A percentile compares a stretch with the other conserved stretches of the same genome.
Conservation (phyloP, 2,329 filamentous ascomycete genomes). For the Colletotrichum horii region DNA sequence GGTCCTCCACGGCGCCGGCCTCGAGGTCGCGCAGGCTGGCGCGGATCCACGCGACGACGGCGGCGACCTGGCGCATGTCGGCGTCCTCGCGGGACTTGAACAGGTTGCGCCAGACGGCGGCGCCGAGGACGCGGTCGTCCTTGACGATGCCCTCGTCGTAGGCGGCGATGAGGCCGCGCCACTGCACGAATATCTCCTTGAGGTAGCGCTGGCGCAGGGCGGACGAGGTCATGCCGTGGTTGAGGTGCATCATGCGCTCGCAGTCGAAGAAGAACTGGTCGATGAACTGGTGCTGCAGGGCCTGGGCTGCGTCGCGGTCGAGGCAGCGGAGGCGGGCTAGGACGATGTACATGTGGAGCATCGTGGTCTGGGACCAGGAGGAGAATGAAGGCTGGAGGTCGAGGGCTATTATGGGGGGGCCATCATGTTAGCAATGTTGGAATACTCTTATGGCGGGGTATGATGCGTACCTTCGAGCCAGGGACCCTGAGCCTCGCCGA, state of each 20-base stretch:
- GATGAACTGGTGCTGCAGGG: constrained; percentile 88
- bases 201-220: constrained; percentile 68
- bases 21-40: constrained; percentile 53
- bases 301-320: constrained; percentile 68
- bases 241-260: constrained; percentile 81
- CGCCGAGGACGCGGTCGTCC: constrained; percentile 77
- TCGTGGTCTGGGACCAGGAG: constrained; percentile 94
- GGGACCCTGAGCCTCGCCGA: constrained; percentile 75
- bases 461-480: constrained; percentile 78
- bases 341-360: constrained; percentile 94
- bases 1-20: constrained; percentile 50
- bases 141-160: constrained; percentile 83
- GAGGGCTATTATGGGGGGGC: constrained; percentile 62
- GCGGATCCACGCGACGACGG: constrained; percentile 63
- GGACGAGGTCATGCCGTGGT: constrained; percentile 72
- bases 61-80: constrained; percentile 55
- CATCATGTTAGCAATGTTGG: not conserved
- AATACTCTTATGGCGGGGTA: not conserved
- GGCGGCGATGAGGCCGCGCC: constrained; percentile 83
- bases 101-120: constrained; percentile 92
- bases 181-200: constrained; percentile 93
- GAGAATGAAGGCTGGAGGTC: constrained; percentile 86
- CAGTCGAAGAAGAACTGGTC: constrained; percentile 95
- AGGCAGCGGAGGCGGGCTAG: constrained; percentile 84
- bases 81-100: constrained; percentile 71